Percentiles rank a stretch among this genome's conserved stretches.
These are phyloP conservation scores for Phaeosphaeriaceae sp. DNA, from an alignment of 2,329 filamentous ascomycete species.

Conservation along the genomic window DNA sequence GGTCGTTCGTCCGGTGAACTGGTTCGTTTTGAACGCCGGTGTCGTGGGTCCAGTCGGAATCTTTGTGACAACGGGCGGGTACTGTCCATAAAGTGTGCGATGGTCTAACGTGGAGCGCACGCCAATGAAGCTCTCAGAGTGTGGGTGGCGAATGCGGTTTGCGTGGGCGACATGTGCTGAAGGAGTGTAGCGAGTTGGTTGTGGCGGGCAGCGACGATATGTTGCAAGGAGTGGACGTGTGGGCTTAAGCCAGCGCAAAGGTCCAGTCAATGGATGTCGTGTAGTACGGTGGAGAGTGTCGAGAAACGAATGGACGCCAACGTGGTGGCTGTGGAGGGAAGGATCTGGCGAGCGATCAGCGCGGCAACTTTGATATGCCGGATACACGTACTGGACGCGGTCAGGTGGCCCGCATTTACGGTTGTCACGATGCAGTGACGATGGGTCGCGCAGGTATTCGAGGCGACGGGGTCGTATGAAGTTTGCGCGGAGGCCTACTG, in stretches of 20 bases:
- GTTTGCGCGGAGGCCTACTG: slow-evolving; percentile 1
- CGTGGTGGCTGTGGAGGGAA: slow-evolving; percentile 42
- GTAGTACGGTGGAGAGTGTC: slow-evolving; percentile 33
- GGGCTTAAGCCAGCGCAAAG: slow-evolving; percentile 29
- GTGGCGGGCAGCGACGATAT: slow-evolving; percentile 18
- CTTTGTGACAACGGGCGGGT: slow-evolving; percentile 25
- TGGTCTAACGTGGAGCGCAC: slow-evolving; percentile 21
- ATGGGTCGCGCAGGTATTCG: slow-evolving; percentile 16
- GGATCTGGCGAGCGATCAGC: slow-evolving; percentile 37
- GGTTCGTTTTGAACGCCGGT: slow-evolving; percentile 26
- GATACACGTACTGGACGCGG: slow-evolving; percentile 36
- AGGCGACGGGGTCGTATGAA: slow-evolving; percentile 22
- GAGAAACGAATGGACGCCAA: slow-evolving; percentile 53
- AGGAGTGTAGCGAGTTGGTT: slow-evolving; percentile 37
- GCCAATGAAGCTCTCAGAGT: slow-evolving; percentile 25
- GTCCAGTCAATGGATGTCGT: slow-evolving; percentile 48
- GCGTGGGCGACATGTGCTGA: slow-evolving; percentile 35
- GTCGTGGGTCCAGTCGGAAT: slow-evolving; percentile 34
- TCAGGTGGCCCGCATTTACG: slow-evolving; percentile 45
- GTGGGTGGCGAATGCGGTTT: slow-evolving; percentile 27
- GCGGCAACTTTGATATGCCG: slow-evolving; percentile 22
- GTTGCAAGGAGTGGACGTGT: slow-evolving; percentile 41
- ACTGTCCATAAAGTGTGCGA: slow-evolving; percentile 38
- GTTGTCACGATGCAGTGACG: slow-evolving; percentile 7
- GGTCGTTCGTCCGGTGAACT: slow-evolving; percentile 11